phyloP scores from a whole-genome alignment of 768 basidiomycete species.

The Lentinula aciculospora region DNA sequence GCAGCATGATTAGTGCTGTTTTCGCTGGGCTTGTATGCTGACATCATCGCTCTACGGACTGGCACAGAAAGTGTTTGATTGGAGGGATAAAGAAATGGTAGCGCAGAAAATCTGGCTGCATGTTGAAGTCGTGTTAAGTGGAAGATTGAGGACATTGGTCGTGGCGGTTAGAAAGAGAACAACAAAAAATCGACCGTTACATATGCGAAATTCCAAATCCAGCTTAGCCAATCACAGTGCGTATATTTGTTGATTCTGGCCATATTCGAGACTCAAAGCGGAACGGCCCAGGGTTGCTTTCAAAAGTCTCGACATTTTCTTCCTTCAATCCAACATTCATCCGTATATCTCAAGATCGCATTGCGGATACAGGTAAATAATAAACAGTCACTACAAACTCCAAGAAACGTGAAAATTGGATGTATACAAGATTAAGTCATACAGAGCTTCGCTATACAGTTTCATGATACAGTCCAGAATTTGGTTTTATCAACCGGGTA shows the following conservation, averaged over 20 bases:
- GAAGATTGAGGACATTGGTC: slow-evolving; percentile 18
- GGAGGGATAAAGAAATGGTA: slow-evolving; percentile 26
- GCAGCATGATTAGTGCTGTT: slow-evolving; percentile 16
- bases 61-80: slow-evolving; percentile 27
- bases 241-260: neutral
- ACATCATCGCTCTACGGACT: slow-evolving; percentile 62
- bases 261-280: neutral
- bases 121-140: slow-evolving; percentile 24
- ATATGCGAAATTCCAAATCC: neutral
- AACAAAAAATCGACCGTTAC: neutral
- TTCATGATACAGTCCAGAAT: neutral
- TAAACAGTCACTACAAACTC: neutral
- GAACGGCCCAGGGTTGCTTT: neutral
- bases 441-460: neutral
- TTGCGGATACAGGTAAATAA: neutral
- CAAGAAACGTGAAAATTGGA: neutral
- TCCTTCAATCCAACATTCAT: no score
- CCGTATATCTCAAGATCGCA: no score
- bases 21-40: slow-evolving; percentile 43
- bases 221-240: slow-evolving; percentile 7
- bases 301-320: neutral
- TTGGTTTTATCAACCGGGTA: neutral
- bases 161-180: neutral
- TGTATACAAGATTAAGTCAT: neutral
- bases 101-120: slow-evolving; percentile 24